Percentiles rank a stretch among this genome's conserved stretches.
Conservation (phyloP, 139 green algal species). For the Coccomyxa sp. region DNA sequence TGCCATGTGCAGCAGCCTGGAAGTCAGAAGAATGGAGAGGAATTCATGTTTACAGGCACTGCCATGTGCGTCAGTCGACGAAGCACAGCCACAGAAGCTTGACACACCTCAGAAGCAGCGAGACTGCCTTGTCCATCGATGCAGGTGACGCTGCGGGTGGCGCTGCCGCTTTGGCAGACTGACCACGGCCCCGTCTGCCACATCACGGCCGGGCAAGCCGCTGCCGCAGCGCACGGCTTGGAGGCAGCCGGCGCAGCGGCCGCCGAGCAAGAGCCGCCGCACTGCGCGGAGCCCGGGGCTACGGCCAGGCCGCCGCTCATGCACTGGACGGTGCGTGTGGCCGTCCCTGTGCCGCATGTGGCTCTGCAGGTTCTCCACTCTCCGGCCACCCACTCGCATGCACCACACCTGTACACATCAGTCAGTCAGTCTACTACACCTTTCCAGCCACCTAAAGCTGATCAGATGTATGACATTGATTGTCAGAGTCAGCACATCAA, state of each 20-base stretch:
- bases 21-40: too few relatives aligned
- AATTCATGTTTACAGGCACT: too few relatives aligned
- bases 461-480: not conserved
- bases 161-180: conserved; percentile 2
- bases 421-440: not conserved
- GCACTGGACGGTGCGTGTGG: conserved; percentile 8
- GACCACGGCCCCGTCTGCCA: conserved; percentile 2
- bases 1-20: too few relatives aligned
- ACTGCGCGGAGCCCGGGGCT: not conserved
- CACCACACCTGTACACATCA: not conserved
- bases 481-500: not conserved
- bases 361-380: conserved; percentile 11
- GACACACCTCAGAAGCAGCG: not conserved
- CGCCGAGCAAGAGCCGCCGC: conserved; percentile 3
- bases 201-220: conserved; percentile 3
- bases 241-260: not conserved
- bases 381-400: conserved; percentile 1
- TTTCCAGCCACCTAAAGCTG: not conserved
- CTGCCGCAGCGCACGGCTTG: conserved; percentile 1
- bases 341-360: conserved; percentile 8
- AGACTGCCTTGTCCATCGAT: conserved; percentile 1
- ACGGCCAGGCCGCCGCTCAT: conserved; percentile 7
- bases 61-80: too few relatives aligned
- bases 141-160: conserved; percentile 13
- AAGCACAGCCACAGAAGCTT: too few relatives aligned